Evolutionary conservation across 2,329 filamentous ascomycete species (phyloP).

Genomic region (Paraphoma chrysanthemicola): DNA sequence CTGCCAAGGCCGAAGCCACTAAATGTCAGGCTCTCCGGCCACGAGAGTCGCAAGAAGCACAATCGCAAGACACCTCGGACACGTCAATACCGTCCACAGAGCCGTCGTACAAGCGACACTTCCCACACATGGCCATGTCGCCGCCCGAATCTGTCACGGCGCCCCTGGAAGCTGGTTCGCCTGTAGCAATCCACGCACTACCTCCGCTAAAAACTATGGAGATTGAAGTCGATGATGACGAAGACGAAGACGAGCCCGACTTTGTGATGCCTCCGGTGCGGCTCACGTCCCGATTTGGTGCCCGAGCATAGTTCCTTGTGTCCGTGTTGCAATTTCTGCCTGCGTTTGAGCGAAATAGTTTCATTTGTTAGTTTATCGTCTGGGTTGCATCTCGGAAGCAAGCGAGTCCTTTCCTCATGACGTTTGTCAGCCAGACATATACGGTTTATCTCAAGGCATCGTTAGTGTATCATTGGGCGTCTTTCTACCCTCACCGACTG

Average conservation of each 20-base stretch:
- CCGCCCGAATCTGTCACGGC: constrained; percentile 10
- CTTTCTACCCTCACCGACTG: too few relatives aligned
- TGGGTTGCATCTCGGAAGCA: background rate
- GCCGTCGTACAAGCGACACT: constrained; percentile 20
- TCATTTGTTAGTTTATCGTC: background rate
- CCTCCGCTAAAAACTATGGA: constrained; percentile 29
- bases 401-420: constrained; percentile 12
- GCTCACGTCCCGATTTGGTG: constrained; percentile 39
- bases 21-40: constrained; percentile 29
- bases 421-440: too few relatives aligned
- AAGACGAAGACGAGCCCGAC: constrained; percentile 39
- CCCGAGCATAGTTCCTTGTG: constrained; percentile 11
- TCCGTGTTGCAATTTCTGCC: constrained; percentile 11
- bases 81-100: constrained; percentile 23
- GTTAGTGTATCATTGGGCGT: too few relatives aligned
- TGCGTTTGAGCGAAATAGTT: constrained; percentile 35
- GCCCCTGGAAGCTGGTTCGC: constrained; percentile 12
- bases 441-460: too few relatives aligned
- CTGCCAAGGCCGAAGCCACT: constrained; percentile 56
- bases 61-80: constrained; percentile 22
- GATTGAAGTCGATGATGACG: constrained; percentile 47
- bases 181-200: constrained; percentile 3
- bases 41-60: constrained; percentile 13
- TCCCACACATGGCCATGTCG: constrained; percentile 15
- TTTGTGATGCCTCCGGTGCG: constrained; percentile 48